Evolutionary conservation across 179 eudicot genomes (phyloP).

Genomic region (Silene coronaria): DNA sequence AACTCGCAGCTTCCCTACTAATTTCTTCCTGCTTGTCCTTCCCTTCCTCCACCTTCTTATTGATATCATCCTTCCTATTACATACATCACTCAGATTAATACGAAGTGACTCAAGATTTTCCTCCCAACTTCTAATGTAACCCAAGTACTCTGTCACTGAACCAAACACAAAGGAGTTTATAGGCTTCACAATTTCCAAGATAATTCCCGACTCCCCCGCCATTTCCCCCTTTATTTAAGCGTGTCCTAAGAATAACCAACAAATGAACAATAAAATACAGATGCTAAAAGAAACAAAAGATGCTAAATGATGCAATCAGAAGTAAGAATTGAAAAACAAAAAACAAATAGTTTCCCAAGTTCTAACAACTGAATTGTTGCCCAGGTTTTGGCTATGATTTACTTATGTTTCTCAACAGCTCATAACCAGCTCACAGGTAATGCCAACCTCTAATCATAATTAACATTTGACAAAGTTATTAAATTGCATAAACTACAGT

Average conservation of each 20-base stretch:
- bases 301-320: background rate
- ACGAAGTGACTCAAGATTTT: background rate
- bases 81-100: constrained; percentile 9
- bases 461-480: background rate
- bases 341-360: background rate
- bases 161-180: background rate
- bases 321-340: background rate
- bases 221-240: background rate
- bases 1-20: background rate
- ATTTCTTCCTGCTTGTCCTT: constrained; percentile 6
- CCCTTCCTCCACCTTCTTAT: constrained; percentile 7
- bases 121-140: constrained; percentile 3
- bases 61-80: constrained; percentile 1
- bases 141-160: constrained; percentile 1
- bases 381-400: too few species aligned
- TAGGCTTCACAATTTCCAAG: background rate
- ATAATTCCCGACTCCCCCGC: background rate
- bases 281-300: too few species aligned
- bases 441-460: background rate
- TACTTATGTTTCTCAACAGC: background rate
- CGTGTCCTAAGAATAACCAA: too few species aligned
- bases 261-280: too few species aligned
- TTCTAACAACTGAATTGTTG: background rate
- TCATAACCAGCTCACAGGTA: too few species aligned
- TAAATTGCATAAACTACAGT: background rate